Evolutionary conservation across 2,329 filamentous ascomycete genomes (phyloP), one percentile per base, ranked within the genome.

Genomic region (Fusarium sterilihyphosum): DNA sequence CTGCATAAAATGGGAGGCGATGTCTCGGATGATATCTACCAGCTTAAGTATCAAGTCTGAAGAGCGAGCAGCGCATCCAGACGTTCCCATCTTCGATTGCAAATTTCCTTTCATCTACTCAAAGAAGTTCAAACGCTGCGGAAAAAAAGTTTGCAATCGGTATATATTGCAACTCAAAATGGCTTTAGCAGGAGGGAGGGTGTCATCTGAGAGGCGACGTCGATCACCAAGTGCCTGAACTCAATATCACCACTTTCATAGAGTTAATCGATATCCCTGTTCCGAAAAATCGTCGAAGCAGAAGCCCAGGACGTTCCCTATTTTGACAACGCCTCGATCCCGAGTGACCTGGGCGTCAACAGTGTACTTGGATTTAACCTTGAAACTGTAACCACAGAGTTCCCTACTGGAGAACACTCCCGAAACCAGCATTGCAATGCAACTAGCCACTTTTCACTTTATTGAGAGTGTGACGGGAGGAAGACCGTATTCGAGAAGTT

Each of bases 361-460:
- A 2, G 12, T 41, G 22, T 22, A 41, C 13, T 9, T 41, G 20
- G 13, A 41, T 41, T 22, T 41, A 20, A 22, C 1, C 38, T 40
- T 22, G 38, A 7, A 41, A 6, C 13, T 14, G 40, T 1, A 41
- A 41, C 40, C 2, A 41, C 13, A 20, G 49, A 24, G 12, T 80
- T 81, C 44, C 70, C 69, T 2, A 54, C 74, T 0, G 77, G 77
- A 8, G 73, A 53, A 52, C 6, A 33, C 3, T 73, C 79, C 1
- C 76, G 75, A 17, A 64, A 81, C 0, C 67, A 80, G 7, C 80
- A 82, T 46, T 78, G 73, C 35, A 1, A 62, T 6, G 65, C 69
- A 1, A 80, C 73, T 1, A 76, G 73, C 1, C 80, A 82, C 46
- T 31, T 43, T 3, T 11, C 9, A 5, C 77, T 72, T 14, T 31